Base-by-base conservation (phyloP, 352 stramenopile genomes). In the Pythium brachiatum region DNA sequence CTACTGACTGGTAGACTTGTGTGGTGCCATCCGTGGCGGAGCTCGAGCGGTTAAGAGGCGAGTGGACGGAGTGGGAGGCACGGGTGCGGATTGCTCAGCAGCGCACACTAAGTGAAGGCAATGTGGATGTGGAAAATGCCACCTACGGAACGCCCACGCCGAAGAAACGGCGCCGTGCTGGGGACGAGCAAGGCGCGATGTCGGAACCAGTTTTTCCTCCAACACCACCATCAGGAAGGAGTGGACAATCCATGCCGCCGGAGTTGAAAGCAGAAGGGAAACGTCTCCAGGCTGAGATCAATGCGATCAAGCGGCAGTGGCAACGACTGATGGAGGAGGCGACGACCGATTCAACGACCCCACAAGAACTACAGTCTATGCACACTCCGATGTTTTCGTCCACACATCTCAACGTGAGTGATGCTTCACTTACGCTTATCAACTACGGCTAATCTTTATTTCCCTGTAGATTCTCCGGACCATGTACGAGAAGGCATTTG, bases 321-420 rank as follows among this genome's bases (percentile, higher is more conserved):
- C 61, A 69, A 39, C 39, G 47, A 21, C 34, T 76, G 16, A 9
- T 67, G 20, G 52, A 60, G 31, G 21, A 68, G n/a, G 48, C 58
- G 2, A 23, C 26, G 18, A 13, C 21, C 0, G 46, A 21, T 18
- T 21, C 15, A n/a, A 18, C 31, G 21, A 27, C 26, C 11, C 2
- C n/a, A 9, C 16, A 36, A 20, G 25, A 48, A 12, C 43, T 36
- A 3, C 50, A 51, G 12, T 34, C 27, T 2, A 48, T 57, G 11
- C 61, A 63, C 7, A 56, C 63, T 29, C 61, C 62, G 8, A 43
- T 50, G 18, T 76, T 76, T 29, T 76, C 69, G 18, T 47, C 66
- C n/a, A 76, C 66, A 2, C 63, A 75, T 60, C 43, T 74, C 7
- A 64, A 63, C n/a, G 68, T 74, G 61, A 43, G 65, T 57, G 1